These are phyloP conservation scores for Aspergillus neoniger DNA, from an alignment of 2,329 filamentous ascomycete species.

Conservation along the genomic window DNA sequence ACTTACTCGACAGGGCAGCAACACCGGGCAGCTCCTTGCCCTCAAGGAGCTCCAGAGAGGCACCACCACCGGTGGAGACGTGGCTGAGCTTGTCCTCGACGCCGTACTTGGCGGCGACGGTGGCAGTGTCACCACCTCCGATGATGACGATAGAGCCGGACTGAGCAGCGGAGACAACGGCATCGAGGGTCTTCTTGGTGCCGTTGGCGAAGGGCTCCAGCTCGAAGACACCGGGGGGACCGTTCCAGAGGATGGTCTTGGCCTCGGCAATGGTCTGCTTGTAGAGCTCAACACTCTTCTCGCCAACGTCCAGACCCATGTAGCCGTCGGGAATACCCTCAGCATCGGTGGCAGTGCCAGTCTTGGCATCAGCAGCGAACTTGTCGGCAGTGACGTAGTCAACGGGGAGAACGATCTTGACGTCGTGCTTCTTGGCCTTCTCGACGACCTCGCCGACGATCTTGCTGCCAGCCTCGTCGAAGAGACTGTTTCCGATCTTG, in stretches of 20 bases:
- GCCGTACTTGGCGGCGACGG: conserved; percentile 94
- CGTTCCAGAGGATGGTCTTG: conserved; percentile 99
- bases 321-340: conserved; percentile 93
- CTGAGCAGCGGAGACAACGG: conserved; percentile 77
- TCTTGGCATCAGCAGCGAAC: conserved; percentile 81
- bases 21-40: conserved; percentile 97
- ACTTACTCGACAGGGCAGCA: conserved; percentile 78
- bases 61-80: conserved; percentile 95
- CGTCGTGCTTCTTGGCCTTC: conserved; percentile 95
- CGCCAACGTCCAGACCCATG: conserved; percentile 96
- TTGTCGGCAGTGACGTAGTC: conserved; percentile 97
- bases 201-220: conserved; percentile 90
- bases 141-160: conserved; percentile 96
- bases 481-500: conserved; percentile 85
- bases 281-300: conserved; percentile 85
- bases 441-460: conserved; percentile 83
- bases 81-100: conserved; percentile 97
- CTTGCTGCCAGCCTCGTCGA: conserved; percentile 91
- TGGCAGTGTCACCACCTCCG: conserved; percentile 95
- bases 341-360: conserved; percentile 78
- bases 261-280: conserved; percentile 81
- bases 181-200: conserved; percentile 89
- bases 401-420: conserved; percentile 90
- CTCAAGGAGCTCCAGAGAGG: conserved; percentile 92
- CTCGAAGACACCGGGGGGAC: conserved; percentile 95